A percentile compares a stretch with the other conserved stretches of the same genome.
Conservation (phyloP, 331 rosid genomes). For the Prunus yedoensis region DNA sequence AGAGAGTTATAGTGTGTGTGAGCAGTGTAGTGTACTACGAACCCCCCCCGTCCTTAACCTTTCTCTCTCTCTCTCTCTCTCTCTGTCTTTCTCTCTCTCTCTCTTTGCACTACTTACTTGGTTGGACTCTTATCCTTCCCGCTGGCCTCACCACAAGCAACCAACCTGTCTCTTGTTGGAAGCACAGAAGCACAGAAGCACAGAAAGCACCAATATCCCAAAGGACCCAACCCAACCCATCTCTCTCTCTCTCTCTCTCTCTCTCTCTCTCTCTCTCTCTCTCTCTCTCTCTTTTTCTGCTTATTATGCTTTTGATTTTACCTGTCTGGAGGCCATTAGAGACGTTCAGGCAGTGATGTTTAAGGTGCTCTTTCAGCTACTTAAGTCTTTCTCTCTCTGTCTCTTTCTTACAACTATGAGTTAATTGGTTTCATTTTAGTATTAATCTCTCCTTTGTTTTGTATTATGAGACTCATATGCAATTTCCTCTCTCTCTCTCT, state of each 20-base stretch:
- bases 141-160: conserved; percentile 58
- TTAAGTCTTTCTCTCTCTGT: background rate
- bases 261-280: no score
- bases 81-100: background rate
- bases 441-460: no score
- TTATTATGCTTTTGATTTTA: background rate
- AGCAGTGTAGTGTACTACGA: background rate
- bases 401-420: conserved; percentile 20
- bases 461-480: no score
- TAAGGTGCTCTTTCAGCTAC: conserved; percentile 19
- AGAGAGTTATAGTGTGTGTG: background rate
- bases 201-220: background rate
- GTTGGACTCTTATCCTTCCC: conserved; percentile 16
- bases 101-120: background rate
- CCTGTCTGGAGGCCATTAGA: background rate
- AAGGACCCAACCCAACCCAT: conserved; percentile 8
- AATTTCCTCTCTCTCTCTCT: background rate
- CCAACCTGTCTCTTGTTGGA: conserved; percentile 71
- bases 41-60: background rate
- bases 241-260: no score
- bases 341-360: conserved; percentile 10
- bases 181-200: conserved; percentile 37
- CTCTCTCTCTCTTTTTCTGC: conserved; percentile 17
- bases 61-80: conserved; percentile 5
- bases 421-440: background rate